Evolutionary conservation across 2,329 filamentous ascomycete genomes (phyloP).

Genomic region (Ophiostoma triangulosporum): DNA sequence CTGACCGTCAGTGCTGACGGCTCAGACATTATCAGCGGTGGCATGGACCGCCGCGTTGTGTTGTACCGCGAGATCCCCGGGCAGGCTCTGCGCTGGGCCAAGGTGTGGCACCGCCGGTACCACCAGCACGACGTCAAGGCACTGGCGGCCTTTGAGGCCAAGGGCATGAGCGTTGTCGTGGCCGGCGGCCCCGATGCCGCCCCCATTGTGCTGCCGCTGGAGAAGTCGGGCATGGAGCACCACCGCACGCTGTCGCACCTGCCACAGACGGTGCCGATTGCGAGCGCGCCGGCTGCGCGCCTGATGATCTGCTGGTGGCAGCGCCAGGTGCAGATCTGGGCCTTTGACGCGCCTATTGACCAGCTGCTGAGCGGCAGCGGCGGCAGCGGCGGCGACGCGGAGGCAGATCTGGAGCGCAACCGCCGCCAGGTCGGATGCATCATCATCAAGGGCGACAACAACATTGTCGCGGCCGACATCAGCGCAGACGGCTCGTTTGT

Average conservation of each 20-base stretch:
- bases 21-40: conserved; percentile 70
- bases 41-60: conserved; percentile 80
- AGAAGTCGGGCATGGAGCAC: conserved; percentile 63
- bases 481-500: conserved; percentile 60
- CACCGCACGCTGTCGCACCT: conserved; percentile 72
- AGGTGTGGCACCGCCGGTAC: conserved; percentile 72
- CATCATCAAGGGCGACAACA: conserved; percentile 60
- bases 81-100: conserved; percentile 54
- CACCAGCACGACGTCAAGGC: conserved; percentile 93
- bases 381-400: conserved; percentile 19
- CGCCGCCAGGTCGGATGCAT: conserved; percentile 58
- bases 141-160: conserved; percentile 79
- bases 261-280: conserved; percentile 62
- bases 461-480: conserved; percentile 58
- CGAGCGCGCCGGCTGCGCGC: conserved; percentile 58
- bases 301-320: conserved; percentile 89
- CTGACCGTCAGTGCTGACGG: conserved; percentile 74
- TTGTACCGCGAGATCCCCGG: conserved; percentile 55
- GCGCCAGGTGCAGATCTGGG: conserved; percentile 74
- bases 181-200: conserved; percentile 85
- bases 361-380: conserved; percentile 30
- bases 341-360: conserved; percentile 31
- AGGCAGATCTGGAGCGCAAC: conserved; percentile 30
- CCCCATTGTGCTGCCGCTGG: conserved; percentile 69
- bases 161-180: conserved; percentile 70